A percentile compares a stretch with the other conserved stretches of the same genome.
Evolutionary conservation across 352 stramenopile species (phyloP).

Genomic region (Pythium dissotocum): DNA sequence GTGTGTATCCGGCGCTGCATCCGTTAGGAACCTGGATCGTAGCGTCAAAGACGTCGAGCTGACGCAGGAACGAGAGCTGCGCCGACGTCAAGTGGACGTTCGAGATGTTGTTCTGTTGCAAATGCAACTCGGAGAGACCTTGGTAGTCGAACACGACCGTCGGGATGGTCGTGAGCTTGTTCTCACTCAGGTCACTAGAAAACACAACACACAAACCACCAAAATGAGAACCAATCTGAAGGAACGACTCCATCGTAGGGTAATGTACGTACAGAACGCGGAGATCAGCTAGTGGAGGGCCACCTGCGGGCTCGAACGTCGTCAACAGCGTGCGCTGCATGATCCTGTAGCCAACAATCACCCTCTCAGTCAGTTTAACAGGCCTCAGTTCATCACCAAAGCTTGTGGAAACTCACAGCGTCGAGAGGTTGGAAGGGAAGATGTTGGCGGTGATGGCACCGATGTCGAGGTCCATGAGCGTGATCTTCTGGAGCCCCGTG

Average conservation of each 20-base stretch:
- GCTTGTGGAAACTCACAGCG: slow-evolving; percentile 39
- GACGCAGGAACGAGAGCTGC: slow-evolving; percentile 59
- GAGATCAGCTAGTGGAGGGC: slow-evolving; percentile 43
- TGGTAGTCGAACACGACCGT: slow-evolving; percentile 67
- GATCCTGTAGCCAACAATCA: slow-evolving; percentile 34
- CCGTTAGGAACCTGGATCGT: slow-evolving; percentile 39
- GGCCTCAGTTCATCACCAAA: not conserved
- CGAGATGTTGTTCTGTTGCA: slow-evolving; percentile 55
- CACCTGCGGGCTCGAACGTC: slow-evolving; percentile 59
- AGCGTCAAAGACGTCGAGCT: slow-evolving; percentile 48
- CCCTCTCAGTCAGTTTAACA: not conserved
- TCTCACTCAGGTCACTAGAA: slow-evolving; percentile 64
- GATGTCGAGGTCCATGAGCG: slow-evolving; percentile 62
- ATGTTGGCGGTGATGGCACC: slow-evolving; percentile 65
- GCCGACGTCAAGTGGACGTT: slow-evolving; percentile 51
- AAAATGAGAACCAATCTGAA: not conserved
- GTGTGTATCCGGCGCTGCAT: slow-evolving; percentile 50
- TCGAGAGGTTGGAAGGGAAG: slow-evolving; percentile 56
- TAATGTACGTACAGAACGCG: slow-evolving; percentile 49
- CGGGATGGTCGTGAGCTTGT: slow-evolving; percentile 62
- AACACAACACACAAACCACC: slow-evolving; percentile 13
- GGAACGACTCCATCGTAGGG: not conserved
- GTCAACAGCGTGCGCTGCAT: slow-evolving; percentile 61
- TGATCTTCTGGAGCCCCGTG: slow-evolving; percentile 47
- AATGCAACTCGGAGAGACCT: slow-evolving; percentile 49